These are phyloP conservation scores for Podospora anserina DNA, from an alignment of 495 filamentous ascomycete species.

Conservation along the genomic window DNA sequence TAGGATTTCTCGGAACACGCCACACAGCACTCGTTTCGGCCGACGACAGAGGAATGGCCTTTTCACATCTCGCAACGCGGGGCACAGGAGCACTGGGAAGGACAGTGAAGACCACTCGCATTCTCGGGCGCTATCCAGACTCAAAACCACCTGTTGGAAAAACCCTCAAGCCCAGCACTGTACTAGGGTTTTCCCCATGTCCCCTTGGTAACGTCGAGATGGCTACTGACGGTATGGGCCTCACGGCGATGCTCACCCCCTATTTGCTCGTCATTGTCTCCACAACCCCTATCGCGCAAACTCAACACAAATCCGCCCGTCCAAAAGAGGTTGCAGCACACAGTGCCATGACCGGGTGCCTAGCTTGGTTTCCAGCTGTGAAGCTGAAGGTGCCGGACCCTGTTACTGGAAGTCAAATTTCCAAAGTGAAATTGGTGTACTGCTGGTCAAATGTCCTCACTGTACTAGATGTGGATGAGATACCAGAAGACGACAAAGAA, in stretches of 20 bases:
- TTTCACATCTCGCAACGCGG: conserved; percentile 90
- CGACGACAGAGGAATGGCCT: conserved; percentile 93
- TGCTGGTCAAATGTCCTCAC: conserved; percentile 97
- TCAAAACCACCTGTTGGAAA: conserved; percentile 52
- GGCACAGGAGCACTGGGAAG: conserved; percentile 83
- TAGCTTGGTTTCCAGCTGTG: conserved; percentile 97
- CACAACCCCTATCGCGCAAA: conserved; percentile 91
- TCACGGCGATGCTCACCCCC: conserved; percentile 94
- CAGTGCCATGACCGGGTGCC: conserved; percentile 83
- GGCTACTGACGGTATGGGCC: conserved; percentile 78
- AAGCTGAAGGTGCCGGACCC: conserved; percentile 75
- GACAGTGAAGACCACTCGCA: conserved; percentile 82
- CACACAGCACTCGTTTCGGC: conserved; percentile 98
- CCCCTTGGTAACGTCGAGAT: conserved; percentile 91
- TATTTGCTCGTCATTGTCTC: conserved; percentile 95
- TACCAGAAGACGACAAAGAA: conserved; percentile 61
- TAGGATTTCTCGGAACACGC: conserved; percentile 91
- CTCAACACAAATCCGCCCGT: conserved; percentile 85
- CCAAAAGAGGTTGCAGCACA: conserved; percentile 89
- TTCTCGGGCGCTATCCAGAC: conserved; percentile 86
- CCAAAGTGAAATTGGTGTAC: conserved; percentile 87
- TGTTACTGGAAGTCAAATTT: conserved; percentile 51
- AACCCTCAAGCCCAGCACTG: conserved; percentile 86
- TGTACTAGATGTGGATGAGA: conserved; percentile 78
- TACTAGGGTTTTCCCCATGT: conserved; percentile 85